Conservation (phyloP, 768 basidiomycete species). For the Collybia sordida region DNA sequence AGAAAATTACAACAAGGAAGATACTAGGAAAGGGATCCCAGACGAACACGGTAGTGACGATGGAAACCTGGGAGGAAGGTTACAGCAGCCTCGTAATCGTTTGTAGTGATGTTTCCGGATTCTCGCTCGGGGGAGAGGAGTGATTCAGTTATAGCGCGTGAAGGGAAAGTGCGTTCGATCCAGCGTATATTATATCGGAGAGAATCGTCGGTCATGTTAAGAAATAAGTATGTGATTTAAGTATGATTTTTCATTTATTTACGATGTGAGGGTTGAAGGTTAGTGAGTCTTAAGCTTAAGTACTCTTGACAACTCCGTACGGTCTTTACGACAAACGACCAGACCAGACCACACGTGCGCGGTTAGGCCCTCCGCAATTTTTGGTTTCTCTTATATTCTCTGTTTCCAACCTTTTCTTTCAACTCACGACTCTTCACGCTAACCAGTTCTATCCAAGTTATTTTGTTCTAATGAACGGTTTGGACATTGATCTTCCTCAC, state of each 20-base stretch:
- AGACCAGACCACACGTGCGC: constrained; percentile 7
- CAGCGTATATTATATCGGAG: constrained; percentile 33
- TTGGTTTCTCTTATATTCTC: background rate
- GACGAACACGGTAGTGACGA: constrained; percentile 37
- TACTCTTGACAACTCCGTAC: too few relatives aligned
- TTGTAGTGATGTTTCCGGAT: constrained; percentile 43
- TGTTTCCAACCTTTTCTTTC: background rate
- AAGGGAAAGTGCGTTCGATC: constrained; percentile 44
- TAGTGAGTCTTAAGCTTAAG: too few relatives aligned
- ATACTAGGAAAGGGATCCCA: background rate
- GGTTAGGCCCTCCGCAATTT: too few relatives aligned
- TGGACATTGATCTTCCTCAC: constrained; percentile 9
- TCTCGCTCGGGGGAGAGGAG: constrained; percentile 55
- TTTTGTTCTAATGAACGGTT: constrained; percentile 9
- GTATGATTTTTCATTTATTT: too few relatives aligned
- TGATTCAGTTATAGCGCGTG: constrained; percentile 37
- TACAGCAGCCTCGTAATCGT: constrained; percentile 57
- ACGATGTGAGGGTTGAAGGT: too few relatives aligned
- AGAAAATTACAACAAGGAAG: background rate
- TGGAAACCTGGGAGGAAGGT: constrained; percentile 52
- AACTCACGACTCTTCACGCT: background rate
- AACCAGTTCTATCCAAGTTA: background rate
- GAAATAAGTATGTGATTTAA: background rate
- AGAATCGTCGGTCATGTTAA: constrained; percentile 2
- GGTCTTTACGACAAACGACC: too few relatives aligned